Conservation (phyloP, 192 early-diverging fungal genomes). For the Neocallimastix lanati region DNA sequence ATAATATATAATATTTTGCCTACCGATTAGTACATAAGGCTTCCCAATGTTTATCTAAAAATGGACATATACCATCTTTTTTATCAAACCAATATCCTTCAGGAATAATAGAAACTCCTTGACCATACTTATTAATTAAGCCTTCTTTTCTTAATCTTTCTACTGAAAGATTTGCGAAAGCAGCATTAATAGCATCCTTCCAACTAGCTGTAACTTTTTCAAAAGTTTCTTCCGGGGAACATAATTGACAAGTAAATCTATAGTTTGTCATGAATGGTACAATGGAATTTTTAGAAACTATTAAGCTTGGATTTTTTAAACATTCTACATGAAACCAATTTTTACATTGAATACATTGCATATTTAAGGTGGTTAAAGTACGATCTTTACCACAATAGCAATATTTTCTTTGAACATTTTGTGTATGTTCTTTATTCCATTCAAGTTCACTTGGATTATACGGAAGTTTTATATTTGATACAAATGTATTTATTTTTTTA, state of each 20-base stretch:
- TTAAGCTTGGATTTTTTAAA: slow-evolving; percentile 6
- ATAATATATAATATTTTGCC: not conserved
- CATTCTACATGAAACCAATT: slow-evolving; percentile 50
- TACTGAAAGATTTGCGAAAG: slow-evolving; percentile 40
- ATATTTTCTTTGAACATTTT: not conserved
- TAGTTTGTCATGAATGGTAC: slow-evolving; percentile 47
- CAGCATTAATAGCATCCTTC: slow-evolving; percentile 42
- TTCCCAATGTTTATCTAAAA: slow-evolving; percentile 42
- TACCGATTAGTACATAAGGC: slow-evolving; percentile 37
- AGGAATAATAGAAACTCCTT: slow-evolving; percentile 14
- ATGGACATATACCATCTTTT: slow-evolving; percentile 38
- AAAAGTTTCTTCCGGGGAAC: slow-evolving; percentile 20
- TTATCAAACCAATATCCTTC: slow-evolving; percentile 43
- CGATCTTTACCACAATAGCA: slow-evolving; percentile 8
- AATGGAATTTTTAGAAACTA: slow-evolving; percentile 13
- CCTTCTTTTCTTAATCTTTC: slow-evolving; percentile 21
- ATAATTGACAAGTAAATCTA: slow-evolving; percentile 27
- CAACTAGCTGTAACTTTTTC: slow-evolving; percentile 40
- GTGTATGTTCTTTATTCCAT: slow-evolving; percentile 1
- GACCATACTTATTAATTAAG: slow-evolving; percentile 11
- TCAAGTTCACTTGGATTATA: not conserved
- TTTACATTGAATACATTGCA: slow-evolving; percentile 36
- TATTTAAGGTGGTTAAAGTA: slow-evolving; percentile 22
- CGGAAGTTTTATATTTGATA: not conserved
- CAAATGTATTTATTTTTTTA: not conserved